Evolutionary conservation across 192 early-diverging fungal genomes (phyloP).

Genomic region (Podila epicladia): DNA sequence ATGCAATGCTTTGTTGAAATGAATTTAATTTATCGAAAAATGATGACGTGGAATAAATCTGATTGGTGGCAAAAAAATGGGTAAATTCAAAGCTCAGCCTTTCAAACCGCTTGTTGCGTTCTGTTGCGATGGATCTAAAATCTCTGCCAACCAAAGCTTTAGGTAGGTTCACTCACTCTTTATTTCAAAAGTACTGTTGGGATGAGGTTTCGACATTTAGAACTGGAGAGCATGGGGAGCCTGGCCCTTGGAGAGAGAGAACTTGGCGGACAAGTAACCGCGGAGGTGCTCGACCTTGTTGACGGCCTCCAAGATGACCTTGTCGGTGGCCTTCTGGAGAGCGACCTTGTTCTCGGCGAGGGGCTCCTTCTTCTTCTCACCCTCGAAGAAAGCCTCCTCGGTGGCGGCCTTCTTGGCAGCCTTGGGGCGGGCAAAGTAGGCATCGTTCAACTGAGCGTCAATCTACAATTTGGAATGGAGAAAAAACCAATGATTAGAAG

Average conservation of each 20-base stretch:
- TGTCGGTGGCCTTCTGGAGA: constrained; percentile 94
- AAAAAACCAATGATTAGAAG: not conserved
- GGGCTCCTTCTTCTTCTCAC: constrained; percentile 79
- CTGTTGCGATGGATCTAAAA: no score
- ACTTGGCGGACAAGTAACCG: constrained; percentile 89
- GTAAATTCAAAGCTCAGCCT: no score
- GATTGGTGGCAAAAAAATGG: no score
- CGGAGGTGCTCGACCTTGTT: constrained; percentile 88
- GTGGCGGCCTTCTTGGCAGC: constrained; percentile 78
- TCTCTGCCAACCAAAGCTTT: no score
- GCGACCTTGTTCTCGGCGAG: constrained; percentile 81
- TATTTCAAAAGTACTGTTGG: no score
- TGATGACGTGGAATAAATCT: no score
- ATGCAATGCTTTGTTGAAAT: no score
- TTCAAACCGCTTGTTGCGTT: no score
- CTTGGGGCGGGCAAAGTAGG: constrained; percentile 90
- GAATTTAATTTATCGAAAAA: no score
- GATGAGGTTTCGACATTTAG: constrained; percentile 64
- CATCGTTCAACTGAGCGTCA: constrained; percentile 90
- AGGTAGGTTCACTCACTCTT: no score
- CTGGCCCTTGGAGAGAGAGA: constrained; percentile 96
- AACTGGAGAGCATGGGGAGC: constrained; percentile 96
- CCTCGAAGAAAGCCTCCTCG: constrained; percentile 92
- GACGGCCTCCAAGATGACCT: constrained; percentile 79
- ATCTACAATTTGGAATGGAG: constrained; percentile 37